Conservation (phyloP, 257 asterid genomes). For the Solanum raphanifolium region DNA sequence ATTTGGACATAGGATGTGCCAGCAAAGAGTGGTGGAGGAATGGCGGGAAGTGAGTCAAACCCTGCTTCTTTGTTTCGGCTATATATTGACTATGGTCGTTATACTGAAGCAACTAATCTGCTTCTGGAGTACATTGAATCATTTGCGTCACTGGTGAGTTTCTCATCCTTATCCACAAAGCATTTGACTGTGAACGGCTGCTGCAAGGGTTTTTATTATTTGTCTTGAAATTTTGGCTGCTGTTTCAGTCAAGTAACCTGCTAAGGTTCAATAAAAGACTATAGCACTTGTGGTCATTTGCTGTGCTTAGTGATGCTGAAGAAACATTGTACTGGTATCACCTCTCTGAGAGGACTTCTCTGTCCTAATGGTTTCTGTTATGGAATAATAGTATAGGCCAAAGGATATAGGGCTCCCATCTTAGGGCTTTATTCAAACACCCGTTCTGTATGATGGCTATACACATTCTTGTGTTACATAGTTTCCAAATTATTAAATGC, state of each 20-base stretch:
- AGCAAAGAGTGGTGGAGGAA: constrained; percentile 59
- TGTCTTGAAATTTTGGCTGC: neutral
- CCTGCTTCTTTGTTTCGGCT: constrained; percentile 80
- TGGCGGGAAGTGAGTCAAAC: constrained; percentile 66
- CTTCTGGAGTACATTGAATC: constrained; percentile 65
- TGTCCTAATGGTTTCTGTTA: neutral
- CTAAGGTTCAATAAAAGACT: neutral
- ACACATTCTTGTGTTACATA: neutral
- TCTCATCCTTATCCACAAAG: neutral
- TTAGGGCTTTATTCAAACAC: neutral
- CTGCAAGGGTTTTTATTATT: neutral
- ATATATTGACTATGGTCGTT: constrained; percentile 79
- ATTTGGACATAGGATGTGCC: constrained; percentile 40
- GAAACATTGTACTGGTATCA: neutral
- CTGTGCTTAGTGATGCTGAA: neutral
- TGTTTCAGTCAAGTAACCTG: neutral
- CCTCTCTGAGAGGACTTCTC: neutral
- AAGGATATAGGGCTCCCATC: neutral
- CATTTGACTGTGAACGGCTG: neutral
- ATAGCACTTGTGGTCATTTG: neutral
- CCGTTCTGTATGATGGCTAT: neutral
- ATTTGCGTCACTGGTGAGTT: constrained; percentile 61
- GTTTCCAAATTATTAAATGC: neutral
- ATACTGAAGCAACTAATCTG: constrained; percentile 72
- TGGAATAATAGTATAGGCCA: neutral